Evolutionary conservation across 768 basidiomycete species (phyloP).

Genomic region (Terana coerulea): DNA sequence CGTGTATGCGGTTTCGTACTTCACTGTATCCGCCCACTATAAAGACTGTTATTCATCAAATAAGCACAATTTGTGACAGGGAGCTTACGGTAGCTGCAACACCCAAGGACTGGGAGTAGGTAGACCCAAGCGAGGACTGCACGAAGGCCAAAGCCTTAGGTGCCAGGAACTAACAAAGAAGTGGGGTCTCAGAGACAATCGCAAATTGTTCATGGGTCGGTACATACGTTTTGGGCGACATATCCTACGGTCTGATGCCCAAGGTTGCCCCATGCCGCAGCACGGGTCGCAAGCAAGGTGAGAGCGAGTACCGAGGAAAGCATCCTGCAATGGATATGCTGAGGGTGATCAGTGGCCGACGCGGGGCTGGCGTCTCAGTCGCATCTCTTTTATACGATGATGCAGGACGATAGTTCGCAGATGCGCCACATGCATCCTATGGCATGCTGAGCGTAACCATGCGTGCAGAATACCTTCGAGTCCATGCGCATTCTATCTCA

Average conservation of each 20-base stretch:
- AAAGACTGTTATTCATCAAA: not conserved
- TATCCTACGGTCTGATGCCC: conserved; percentile 25
- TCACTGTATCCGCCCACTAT: conserved; percentile 52
- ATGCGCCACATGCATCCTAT: not conserved
- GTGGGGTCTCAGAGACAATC: not conserved
- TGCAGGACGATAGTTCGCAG: not conserved
- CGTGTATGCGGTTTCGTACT: conserved; percentile 30
- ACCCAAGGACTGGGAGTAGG: conserved; percentile 43
- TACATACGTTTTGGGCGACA: conserved; percentile 6
- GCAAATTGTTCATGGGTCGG: too few species aligned
- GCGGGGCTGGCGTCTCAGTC: not conserved
- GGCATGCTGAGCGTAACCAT: not conserved
- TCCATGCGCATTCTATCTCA: not conserved
- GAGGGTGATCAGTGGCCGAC: not conserved
- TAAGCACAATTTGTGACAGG: not conserved
- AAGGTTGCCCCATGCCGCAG: conserved; percentile 24
- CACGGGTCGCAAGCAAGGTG: not conserved
- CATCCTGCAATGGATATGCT: not conserved
- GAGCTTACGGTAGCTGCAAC: conserved; percentile 43
- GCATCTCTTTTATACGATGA: not conserved
- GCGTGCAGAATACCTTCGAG: too few species aligned
- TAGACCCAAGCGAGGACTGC: conserved; percentile 39
- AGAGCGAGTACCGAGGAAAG: not conserved
- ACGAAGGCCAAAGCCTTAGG: conserved; percentile 47
- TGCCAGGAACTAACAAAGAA: conserved; percentile 40